Evolutionary conservation across 768 basidiomycete species (phyloP), one percentile per base, ranked within the genome.

Genomic region (Termitomyces heimii): DNA sequence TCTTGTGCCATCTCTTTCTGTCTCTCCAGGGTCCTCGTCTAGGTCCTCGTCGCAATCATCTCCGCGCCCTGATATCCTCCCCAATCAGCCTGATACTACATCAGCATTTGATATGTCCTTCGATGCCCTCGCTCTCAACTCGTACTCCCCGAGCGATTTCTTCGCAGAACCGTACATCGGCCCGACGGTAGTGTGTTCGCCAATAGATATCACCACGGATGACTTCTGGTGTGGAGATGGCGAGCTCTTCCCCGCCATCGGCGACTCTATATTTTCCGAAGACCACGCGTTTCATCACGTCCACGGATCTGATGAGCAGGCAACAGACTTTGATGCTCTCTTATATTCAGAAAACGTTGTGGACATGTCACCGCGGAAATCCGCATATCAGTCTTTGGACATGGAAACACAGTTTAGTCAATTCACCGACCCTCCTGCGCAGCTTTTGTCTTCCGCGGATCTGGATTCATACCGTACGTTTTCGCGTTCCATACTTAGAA

Each of bases 401-500:
- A 52, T 57, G 39, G 55, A 48, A 34, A 43, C 58, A 10, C 18
- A 7, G 13, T 24, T 24, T 13, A 32, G 8, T 44, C 18, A 8
- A 43, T 28, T 53, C 5, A 7, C 18, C 20, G 53, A 22, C 39
- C 58, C 29, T 24, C 9, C 39, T 64, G 51, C 61, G 16, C 47
- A 68, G 62, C 47, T 40, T 66, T 67, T 66, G 65, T 56, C 68
- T 24, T 53, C 75, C 68, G 75, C 77, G 54, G 85, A 86, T 63
- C 73, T 81, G 58, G 76, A 80, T 55, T 73, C 80, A 32, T 85
- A 84, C 63, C 72, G 86, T 87, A 70, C 66, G 82, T 74, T 18
- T 43, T 62, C 56, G 28, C 40, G 24, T 31, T 37, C 43, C 32
- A 28, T 44, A 13, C 28, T 47, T 37, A 34, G 13, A 46, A 57